Conservation (phyloP, 1,139 yeast genomes). For the Taphrina pruni region DNA sequence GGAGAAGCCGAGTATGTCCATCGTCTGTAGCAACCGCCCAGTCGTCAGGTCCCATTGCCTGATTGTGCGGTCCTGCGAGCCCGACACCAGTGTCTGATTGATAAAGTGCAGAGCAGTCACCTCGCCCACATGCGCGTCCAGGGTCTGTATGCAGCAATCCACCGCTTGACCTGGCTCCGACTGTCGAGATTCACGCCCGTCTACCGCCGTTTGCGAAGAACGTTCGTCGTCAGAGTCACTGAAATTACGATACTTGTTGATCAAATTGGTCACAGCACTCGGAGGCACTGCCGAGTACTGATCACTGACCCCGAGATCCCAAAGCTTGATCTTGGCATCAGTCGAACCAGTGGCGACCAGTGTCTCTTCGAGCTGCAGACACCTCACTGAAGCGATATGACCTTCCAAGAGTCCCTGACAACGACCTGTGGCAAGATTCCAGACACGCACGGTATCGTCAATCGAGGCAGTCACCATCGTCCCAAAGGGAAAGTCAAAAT, state of each 20-base stretch:
- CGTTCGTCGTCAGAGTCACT: conserved; percentile 45
- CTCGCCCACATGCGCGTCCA: conserved; percentile 69
- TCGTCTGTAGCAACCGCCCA: conserved; percentile 65
- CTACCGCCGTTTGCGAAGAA: conserved; percentile 48
- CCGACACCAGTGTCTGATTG: conserved; percentile 60
- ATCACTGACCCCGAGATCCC: conserved; percentile 58
- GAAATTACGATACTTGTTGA: conserved; percentile 29
- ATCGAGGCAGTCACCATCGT: conserved; percentile 76
- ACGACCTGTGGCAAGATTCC: conserved; percentile 71
- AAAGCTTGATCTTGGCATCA: conserved; percentile 66
- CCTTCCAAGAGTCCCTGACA: conserved; percentile 50
- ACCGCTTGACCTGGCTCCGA: conserved; percentile 26
- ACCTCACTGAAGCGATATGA: conserved; percentile 63
- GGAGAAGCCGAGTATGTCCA: conserved; percentile 57
- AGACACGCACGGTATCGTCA: conserved; percentile 80
- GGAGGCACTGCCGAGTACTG: conserved; percentile 43
- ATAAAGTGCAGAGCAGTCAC: conserved; percentile 66
- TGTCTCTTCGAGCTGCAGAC: conserved; percentile 63
- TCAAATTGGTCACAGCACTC: conserved; percentile 22
- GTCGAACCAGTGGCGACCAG: conserved; percentile 66
- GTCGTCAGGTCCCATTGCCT: conserved; percentile 66
- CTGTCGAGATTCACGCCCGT: conserved; percentile 44
- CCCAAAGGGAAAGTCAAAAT: conserved; percentile 74
- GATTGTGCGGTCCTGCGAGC: conserved; percentile 64
- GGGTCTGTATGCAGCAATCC: conserved; percentile 56